Conservation (phyloP, 2,329 filamentous ascomycete genomes). For the Rhynchosporium graminicola region DNA sequence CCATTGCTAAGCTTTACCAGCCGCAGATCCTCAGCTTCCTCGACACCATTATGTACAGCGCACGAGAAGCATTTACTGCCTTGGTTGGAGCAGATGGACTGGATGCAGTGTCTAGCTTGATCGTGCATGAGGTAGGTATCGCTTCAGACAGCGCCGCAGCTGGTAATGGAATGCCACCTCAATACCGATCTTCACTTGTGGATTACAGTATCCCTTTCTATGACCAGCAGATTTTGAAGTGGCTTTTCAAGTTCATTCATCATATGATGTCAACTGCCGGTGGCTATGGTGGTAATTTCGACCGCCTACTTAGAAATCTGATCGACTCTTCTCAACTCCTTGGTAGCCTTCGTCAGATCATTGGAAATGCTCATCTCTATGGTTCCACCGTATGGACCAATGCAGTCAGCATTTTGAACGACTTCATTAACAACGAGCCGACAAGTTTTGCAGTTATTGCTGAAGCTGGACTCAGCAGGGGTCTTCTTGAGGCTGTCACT, state of each 20-base stretch:
- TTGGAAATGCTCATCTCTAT: constrained; percentile 76
- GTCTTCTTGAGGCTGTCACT: constrained; percentile 80
- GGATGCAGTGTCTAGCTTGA: constrained; percentile 85
- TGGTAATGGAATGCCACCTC: constrained; percentile 69
- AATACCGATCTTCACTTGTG: constrained; percentile 77
- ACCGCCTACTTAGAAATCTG: constrained; percentile 85
- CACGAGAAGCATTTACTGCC: constrained; percentile 80
- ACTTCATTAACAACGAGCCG: constrained; percentile 98
- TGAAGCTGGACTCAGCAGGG: constrained; percentile 87
- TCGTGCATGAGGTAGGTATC: constrained; percentile 74
- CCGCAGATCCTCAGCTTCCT: constrained; percentile 84
- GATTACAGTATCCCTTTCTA: constrained; percentile 94
- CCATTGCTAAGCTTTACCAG: constrained; percentile 79
- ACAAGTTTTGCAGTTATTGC: constrained; percentile 96
- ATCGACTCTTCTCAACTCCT: constrained; percentile 90
- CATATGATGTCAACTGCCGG: constrained; percentile 85
- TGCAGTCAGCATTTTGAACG: constrained; percentile 85
- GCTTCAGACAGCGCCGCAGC: constrained; percentile 66
- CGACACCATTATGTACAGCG: constrained; percentile 82
- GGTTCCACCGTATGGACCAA: constrained; percentile 96
- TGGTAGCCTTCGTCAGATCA: constrained; percentile 74
- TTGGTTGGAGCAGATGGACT: constrained; percentile 82
- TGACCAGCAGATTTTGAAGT: constrained; percentile 90
- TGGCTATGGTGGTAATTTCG: constrained; percentile 74
- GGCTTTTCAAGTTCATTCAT: constrained; percentile 93